Evolutionary conservation across 768 basidiomycete genomes (phyloP), one percentile per base, ranked within the genome.

Genomic region (Russula earlei): DNA sequence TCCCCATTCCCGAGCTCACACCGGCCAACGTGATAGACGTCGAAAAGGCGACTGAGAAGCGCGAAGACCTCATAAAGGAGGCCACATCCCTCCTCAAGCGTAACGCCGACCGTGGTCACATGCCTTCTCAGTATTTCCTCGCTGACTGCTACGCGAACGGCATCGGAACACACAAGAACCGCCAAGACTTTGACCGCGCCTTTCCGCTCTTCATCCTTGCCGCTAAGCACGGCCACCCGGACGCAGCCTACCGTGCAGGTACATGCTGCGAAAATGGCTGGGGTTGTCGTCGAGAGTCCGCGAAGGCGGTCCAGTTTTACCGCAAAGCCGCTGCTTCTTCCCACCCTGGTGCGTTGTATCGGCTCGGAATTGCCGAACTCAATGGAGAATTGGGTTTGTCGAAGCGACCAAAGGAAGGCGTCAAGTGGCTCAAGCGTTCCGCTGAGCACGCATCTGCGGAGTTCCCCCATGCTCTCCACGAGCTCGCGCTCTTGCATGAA

Each of bases 191-290:
- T 66, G 96, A 98, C 73, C 83, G 87, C 54, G 96, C 96, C 4
- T 95, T 91, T 70, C 96, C 95, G 10, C 77, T 99, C 43, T 98
- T 98, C 67, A 85, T 95, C 15, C 82, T 96, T 36, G 91, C 95
- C 1, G 91, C 95, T 34, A 99, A 99, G 71, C 96, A 98, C 65
- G 89, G 91, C 15, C 95, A 98, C 67, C 86, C 92, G 2, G 94
- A 97, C 64, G 94, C 92, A 15, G 82, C 91, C 5, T 99, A 93
- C 71, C 87, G 95, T 29, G 88, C 94, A 0, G 96, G 93, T 31
- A 94, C 94, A 3, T 99, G 96, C 68, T 96, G 91, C 70, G 96
- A 99, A 77, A 94, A 97, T 64, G 96, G 94, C 27, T 98, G 95
- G 96, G 96, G 96, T 6, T 95, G 92, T 68, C 77, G 95, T 49